Evolutionary conservation across 768 basidiomycete species (phyloP).

Genomic region (Rhodotorula graminis): DNA sequence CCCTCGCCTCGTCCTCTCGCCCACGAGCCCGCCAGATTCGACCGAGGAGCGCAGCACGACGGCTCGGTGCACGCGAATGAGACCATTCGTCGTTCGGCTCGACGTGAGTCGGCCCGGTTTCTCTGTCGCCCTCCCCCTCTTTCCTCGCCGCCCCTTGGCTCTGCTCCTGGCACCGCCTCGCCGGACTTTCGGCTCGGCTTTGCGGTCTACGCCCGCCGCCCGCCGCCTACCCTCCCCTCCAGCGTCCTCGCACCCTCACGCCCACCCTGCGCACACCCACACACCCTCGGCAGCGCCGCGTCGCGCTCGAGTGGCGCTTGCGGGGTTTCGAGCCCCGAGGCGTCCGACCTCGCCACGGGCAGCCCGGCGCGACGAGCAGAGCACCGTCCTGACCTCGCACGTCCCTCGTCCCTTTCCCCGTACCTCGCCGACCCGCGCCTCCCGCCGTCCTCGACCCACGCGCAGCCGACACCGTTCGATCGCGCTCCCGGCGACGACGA

Average conservation of each 20-base stretch:
- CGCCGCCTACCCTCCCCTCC: too few species aligned
- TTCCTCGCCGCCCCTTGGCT: background rate
- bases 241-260: too few species aligned
- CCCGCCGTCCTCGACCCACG: background rate
- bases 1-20: background rate
- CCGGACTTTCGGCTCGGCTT: too few species aligned
- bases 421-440: background rate
- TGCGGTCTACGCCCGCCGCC: too few species aligned
- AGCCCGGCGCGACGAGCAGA: too few species aligned
- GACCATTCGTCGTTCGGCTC: conserved; percentile 20
- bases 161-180: background rate
- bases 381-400: background rate
- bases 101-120: conserved; percentile 18
- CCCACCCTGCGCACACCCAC: too few species aligned
- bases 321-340: too few species aligned
- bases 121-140: background rate
- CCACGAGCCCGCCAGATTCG: background rate
- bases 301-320: too few species aligned
- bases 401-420: background rate
- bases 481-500: background rate
- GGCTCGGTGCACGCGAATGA: background rate
- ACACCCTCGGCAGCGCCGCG: too few species aligned
- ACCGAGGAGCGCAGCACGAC: background rate
- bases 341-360: too few species aligned
- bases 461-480: conserved; percentile 19